Evolutionary conservation across 2,329 filamentous ascomycete species (phyloP), one percentile per base, ranked within the genome.

Genomic region (Stagonosporopsis vannaccii): DNA sequence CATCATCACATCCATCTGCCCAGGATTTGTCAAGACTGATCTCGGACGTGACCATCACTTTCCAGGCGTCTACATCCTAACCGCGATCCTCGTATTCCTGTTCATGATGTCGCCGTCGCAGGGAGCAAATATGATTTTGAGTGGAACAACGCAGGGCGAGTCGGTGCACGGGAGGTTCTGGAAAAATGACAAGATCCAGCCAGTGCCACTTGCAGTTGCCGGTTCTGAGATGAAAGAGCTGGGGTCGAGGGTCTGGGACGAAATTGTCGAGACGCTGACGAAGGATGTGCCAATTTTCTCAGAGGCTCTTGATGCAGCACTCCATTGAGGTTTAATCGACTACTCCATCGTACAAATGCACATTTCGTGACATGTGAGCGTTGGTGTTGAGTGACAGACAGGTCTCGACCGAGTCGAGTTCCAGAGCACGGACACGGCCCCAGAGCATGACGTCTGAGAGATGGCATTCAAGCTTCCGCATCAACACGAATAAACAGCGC

Each of bases 1-100:
- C 9, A 67, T 75, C 51, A 68, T 76, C 23, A 74, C 71, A 32
- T 75, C 73, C n/a, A 60, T 75, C 6, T 76, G 73, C 48, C 75
- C 73, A 7, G 74, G 75, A 8, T 39, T 60, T 33, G 72, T 73
- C 13, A 60, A 59, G 9, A 71, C 70, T 4, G 55, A 71, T 15
- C 61, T 77, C 13, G 72, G 61, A 0, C 65, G 74, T 28, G 74
- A 75, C 17, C 67, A 67, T 35, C 65, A 63, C 43, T 70, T 70
- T 22, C 67, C 69, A 6, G 68, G 68, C 6, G 13, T 72, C 4
- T 64, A 52, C 28, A 37, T 74, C 13, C 17, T 75, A 46, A 54
- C 32, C n/a, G 62, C 33, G 32, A 62, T 48, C 26, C 68, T 67
- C 28, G 46, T 65, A n/a, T 51, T 69, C 22, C 23, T 69, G 15